These are phyloP conservation scores for Bretziella fagacearum DNA, from an alignment of 2,329 filamentous ascomycete species.

Conservation along the genomic window DNA sequence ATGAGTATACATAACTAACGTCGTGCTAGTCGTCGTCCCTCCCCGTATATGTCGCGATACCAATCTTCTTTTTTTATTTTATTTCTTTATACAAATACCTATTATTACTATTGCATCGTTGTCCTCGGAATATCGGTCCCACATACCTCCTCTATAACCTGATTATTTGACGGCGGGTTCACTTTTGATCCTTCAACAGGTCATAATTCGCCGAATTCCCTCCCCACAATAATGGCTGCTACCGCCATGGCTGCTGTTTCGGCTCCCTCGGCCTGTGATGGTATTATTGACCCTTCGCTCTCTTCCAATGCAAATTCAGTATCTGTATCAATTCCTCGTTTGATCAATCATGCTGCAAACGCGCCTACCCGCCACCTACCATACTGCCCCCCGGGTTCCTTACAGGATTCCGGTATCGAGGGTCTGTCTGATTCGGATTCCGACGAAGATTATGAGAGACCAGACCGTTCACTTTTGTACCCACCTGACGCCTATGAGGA, in stretches of 20 bases:
- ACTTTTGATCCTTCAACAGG: neutral
- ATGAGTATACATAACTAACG: too few species aligned
- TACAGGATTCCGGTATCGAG: neutral
- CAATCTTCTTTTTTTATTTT: too few species aligned
- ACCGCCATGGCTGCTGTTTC: slow-evolving; percentile 5
- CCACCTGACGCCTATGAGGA: slow-evolving; percentile 49
- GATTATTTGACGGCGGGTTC: too few species aligned
- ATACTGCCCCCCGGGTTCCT: slow-evolving; percentile 11
- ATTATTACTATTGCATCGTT: too few species aligned
- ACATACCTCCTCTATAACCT: too few species aligned
- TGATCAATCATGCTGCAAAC: neutral
- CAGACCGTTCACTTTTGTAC: slow-evolving; percentile 47
- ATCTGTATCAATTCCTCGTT: slow-evolving; percentile 9
- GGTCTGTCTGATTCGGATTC: slow-evolving; percentile 24
- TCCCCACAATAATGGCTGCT: slow-evolving; percentile 8
- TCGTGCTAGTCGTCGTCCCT: too few species aligned
- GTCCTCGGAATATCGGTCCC: too few species aligned
- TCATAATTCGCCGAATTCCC: too few species aligned
- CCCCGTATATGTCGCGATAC: too few species aligned
- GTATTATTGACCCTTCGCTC: neutral
- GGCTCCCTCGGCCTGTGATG: neutral
- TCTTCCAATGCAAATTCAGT: neutral
- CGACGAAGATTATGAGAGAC: slow-evolving; percentile 4
- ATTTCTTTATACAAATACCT: too few species aligned
- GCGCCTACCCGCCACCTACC: slow-evolving; percentile 9